Evolutionary conservation across 768 basidiomycete genomes (phyloP), one percentile per base, ranked within the genome.

Genomic region (Mycena haematopus): DNA sequence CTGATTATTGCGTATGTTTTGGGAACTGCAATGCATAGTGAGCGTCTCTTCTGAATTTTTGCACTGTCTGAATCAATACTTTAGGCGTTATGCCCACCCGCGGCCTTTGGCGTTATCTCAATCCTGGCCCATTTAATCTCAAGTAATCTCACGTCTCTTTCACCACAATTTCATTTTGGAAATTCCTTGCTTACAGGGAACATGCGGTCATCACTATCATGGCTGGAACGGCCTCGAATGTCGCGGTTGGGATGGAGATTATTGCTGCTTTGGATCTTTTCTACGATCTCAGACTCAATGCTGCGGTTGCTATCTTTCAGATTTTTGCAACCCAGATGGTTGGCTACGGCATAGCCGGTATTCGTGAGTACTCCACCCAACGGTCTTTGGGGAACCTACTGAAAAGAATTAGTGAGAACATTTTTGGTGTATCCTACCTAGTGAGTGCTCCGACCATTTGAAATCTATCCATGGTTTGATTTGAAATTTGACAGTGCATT

Each of bases 111-210:
- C 70, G 75, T 7, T 81, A 79, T 68, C 69, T 86, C 4, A 86
- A 86, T 64, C 84, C 84, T 14, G 84, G 84, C 0, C 83, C 84
- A 9, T 86, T 86, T 74, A 86, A 85, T 68, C 82, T 85, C 71
- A 84, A 84, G 81, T 79, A 33, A 47, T 25, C 2, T 52, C 13
- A 22, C 22, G 31, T 22, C 9, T 13, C 24, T 38, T 44, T 29
- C 40, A 2, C 24, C 46, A 21, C 33, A 24, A 22, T 29, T 15
- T 35, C 52, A 10, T 4, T 14, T n/a, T 22, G 8, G 29, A 36
- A 27, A 54, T 57, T 68, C 15, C 15, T 19, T 13, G 10, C 11
- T 31, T 31, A 10, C 54, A 76, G 74, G 58, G 84, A 85, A 67
- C 84, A 86, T 63, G 82, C 84, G 0, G 77, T 76, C 8, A 85